phyloP scores from a whole-genome alignment of 140 eudicot genomes.

The Cichorium intybus region DNA sequence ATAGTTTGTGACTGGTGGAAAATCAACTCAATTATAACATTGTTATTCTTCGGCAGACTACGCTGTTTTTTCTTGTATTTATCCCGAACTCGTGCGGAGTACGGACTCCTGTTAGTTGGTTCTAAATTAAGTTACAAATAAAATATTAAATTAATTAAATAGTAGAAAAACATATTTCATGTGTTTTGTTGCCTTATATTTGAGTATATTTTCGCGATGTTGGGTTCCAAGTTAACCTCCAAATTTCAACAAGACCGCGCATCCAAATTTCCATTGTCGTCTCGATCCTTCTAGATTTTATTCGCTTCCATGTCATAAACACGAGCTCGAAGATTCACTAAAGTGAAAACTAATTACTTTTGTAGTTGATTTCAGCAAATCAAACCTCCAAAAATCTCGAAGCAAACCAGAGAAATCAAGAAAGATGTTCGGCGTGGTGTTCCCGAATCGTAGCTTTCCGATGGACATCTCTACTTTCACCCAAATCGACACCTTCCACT shows the following conservation, averaged over 20 bases:
- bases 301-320: neutral
- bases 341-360: neutral
- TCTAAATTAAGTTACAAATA: too few relatives aligned
- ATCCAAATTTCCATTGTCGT: neutral
- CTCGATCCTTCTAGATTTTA: neutral
- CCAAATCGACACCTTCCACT: constrained; percentile 85
- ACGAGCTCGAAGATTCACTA: neutral
- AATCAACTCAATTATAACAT: too few relatives aligned
- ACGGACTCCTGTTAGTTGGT: too few relatives aligned
- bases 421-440: constrained; percentile 74
- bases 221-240: too few relatives aligned
- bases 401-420: neutral
- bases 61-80: too few relatives aligned
- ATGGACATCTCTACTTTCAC: constrained; percentile 79
- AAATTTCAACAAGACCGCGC: neutral
- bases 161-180: too few relatives aligned
- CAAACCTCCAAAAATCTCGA: neutral
- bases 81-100: too few relatives aligned
- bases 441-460: constrained; percentile 86
- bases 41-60: too few relatives aligned
- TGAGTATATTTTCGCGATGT: too few relatives aligned
- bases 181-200: too few relatives aligned
- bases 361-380: neutral
- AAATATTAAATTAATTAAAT: too few relatives aligned
- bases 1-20: too few relatives aligned